Conservation (phyloP, 306 rosid genomes). For the Trifolium fragiferum region DNA sequence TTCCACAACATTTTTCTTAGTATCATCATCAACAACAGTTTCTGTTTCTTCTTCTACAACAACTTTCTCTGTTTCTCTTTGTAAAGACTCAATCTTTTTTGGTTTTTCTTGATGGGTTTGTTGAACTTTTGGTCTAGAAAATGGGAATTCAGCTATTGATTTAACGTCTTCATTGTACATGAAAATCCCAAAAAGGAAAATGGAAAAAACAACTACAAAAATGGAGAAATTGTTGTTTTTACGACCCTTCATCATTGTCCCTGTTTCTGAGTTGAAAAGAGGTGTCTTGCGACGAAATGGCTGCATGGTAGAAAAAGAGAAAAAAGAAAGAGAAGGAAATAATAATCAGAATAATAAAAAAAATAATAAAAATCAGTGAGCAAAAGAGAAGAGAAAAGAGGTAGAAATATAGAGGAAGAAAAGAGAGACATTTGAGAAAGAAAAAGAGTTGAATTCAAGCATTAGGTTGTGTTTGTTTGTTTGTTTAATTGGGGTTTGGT, state of each 20-base stretch:
- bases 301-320: slow-evolving; percentile 61
- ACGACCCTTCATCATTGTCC: slow-evolving; percentile 74
- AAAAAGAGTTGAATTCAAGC: slow-evolving; percentile 34
- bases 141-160: slow-evolving; percentile 90
- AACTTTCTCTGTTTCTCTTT: background rate
- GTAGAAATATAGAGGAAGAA: slow-evolving; percentile 58
- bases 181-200: slow-evolving; percentile 85
- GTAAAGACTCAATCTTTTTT: slow-evolving; percentile 12
- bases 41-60: slow-evolving; percentile 20
- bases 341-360: background rate
- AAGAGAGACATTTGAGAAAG: slow-evolving; percentile 41
- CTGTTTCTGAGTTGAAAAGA: slow-evolving; percentile 62
- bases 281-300: slow-evolving; percentile 74
- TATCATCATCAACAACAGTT: slow-evolving; percentile 14
- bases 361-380: slow-evolving; percentile 4
- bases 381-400: slow-evolving; percentile 40
- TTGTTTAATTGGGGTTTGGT: slow-evolving; percentile 75
- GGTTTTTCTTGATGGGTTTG: slow-evolving; percentile 55
- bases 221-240: slow-evolving; percentile 82
- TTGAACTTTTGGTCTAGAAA: slow-evolving; percentile 67
- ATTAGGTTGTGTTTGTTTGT: slow-evolving; percentile 51
- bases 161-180: slow-evolving; percentile 97
- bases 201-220: slow-evolving; percentile 75
- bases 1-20: slow-evolving; percentile 38
- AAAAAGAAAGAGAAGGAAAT: background rate